Conservation (phyloP, 345 rosid species). For the Kernera saxatilis region DNA sequence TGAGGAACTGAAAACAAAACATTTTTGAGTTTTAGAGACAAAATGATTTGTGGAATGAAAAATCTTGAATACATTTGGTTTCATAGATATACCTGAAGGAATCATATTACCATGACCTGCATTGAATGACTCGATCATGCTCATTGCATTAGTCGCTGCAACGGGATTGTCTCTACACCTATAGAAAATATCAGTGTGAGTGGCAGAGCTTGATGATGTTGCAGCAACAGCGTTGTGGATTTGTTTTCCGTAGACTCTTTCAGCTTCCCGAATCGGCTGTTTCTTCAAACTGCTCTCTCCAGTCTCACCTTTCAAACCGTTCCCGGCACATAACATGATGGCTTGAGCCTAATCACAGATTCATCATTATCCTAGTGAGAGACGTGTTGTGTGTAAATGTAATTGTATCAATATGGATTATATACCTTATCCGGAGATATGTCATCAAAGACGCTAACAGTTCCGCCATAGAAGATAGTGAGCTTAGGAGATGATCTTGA, state of each 20-base stretch:
- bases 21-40: neutral
- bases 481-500: slow-evolving; percentile 45
- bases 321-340: slow-evolving; percentile 77
- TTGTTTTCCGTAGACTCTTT: slow-evolving; percentile 23
- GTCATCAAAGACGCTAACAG: slow-evolving; percentile 63
- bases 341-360: slow-evolving; percentile 61
- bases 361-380: neutral
- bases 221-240: slow-evolving; percentile 40
- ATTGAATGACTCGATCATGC: slow-evolving; percentile 39
- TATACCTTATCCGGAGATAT: slow-evolving; percentile 73
- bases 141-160: slow-evolving; percentile 35
- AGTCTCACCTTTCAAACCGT: slow-evolving; percentile 25
- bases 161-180: slow-evolving; percentile 43
- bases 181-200: slow-evolving; percentile 42
- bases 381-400: neutral
- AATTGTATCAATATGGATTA: neutral
- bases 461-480: slow-evolving; percentile 79
- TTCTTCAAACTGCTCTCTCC: slow-evolving; percentile 19
- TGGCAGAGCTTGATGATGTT: slow-evolving; percentile 51
- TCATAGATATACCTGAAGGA: slow-evolving; percentile 48
- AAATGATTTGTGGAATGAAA: neutral
- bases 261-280: slow-evolving; percentile 3
- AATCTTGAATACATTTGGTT: neutral
- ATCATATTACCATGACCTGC: slow-evolving; percentile 34
- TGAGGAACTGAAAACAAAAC: slow-evolving; percentile 52